phyloP scores from a whole-genome alignment of 2,329 filamentous ascomycete species.

The Aspergillus fischeri region DNA sequence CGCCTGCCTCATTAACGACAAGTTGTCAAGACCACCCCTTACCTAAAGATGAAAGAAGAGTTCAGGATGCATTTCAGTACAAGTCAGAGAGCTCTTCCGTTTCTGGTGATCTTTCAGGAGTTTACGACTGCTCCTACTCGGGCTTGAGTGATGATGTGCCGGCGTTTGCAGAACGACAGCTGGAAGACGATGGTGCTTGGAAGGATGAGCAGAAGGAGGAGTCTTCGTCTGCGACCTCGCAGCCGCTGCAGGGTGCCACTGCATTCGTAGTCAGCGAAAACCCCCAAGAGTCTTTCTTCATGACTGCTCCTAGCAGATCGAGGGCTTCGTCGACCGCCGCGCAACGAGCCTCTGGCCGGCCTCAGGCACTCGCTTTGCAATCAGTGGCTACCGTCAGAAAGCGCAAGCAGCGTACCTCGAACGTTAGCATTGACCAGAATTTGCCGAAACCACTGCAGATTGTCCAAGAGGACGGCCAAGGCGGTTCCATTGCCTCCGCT shows the following conservation, averaged over 20 bases:
- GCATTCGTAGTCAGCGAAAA: conserved; percentile 36
- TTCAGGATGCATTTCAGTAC: conserved; percentile 29
- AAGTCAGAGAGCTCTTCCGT: conserved; percentile 36
- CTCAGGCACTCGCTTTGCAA: conserved; percentile 30
- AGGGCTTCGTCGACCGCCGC: conserved; percentile 20
- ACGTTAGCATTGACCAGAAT: conserved; percentile 25
- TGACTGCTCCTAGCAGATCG: conserved; percentile 21
- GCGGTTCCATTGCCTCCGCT: conserved; percentile 39
- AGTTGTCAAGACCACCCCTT: conserved; percentile 14
- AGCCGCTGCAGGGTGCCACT: conserved; percentile 24
- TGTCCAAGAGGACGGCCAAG: conserved; percentile 42
- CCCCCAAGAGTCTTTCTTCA: conserved; percentile 26
- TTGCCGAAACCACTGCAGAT: conserved; percentile 36
- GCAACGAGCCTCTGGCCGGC: conserved; percentile 22
- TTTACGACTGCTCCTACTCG: conserved; percentile 33
- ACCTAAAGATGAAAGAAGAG: conserved; percentile 15
- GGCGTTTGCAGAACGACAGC: conserved; percentile 25
- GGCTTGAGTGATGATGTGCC: conserved; percentile 28
- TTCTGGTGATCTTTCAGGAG: conserved; percentile 31
- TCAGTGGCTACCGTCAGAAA: conserved; percentile 30
- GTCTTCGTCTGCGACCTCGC: conserved; percentile 22
- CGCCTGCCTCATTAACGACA: conserved; percentile 20
- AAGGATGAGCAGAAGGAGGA: conserved; percentile 23
- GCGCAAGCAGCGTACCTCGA: conserved; percentile 31
- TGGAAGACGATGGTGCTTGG: conserved; percentile 32